A percentile compares a stretch with the other conserved stretches of the same genome.
Evolutionary conservation across 345 rosid species (phyloP).

Genomic region (Orychophragmus violaceus): DNA sequence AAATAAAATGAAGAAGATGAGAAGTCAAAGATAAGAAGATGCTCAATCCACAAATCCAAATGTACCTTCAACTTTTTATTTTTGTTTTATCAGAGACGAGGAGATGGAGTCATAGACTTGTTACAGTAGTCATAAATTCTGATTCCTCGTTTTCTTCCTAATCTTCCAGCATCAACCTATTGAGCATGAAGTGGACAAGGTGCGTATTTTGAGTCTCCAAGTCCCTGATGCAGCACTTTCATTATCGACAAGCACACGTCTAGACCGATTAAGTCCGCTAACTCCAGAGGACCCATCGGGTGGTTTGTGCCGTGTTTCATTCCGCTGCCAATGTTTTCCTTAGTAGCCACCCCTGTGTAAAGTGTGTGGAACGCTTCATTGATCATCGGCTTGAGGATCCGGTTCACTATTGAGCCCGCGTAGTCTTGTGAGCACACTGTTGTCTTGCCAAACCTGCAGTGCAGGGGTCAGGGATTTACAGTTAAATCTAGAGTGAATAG

Average conservation of each 20-base stretch:
- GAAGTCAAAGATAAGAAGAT: background rate
- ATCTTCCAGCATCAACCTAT: constrained; percentile 77
- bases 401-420: constrained; percentile 73
- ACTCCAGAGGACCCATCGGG: constrained; percentile 79
- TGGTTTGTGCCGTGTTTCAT: constrained; percentile 90
- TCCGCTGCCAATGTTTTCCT: constrained; percentile 81
- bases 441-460: constrained; percentile 75
- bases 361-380: constrained; percentile 80
- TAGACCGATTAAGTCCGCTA: constrained; percentile 80
- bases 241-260: constrained; percentile 76
- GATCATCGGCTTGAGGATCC: constrained; percentile 94
- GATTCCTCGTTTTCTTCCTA: constrained; percentile 63
- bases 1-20: background rate
- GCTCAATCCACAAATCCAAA: too few species aligned
- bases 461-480: too few species aligned
- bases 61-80: background rate
- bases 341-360: constrained; percentile 77
- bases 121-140: constrained; percentile 65
- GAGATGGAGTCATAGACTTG: constrained; percentile 22
- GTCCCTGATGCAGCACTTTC: constrained; percentile 64
- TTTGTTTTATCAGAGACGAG: constrained; percentile 44
- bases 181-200: constrained; percentile 82
- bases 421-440: constrained; percentile 71
- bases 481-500: too few species aligned
- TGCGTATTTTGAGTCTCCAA: constrained; percentile 59